Conservation (phyloP, 495 filamentous ascomycete species). For the Penicillium argentinense region DNA sequence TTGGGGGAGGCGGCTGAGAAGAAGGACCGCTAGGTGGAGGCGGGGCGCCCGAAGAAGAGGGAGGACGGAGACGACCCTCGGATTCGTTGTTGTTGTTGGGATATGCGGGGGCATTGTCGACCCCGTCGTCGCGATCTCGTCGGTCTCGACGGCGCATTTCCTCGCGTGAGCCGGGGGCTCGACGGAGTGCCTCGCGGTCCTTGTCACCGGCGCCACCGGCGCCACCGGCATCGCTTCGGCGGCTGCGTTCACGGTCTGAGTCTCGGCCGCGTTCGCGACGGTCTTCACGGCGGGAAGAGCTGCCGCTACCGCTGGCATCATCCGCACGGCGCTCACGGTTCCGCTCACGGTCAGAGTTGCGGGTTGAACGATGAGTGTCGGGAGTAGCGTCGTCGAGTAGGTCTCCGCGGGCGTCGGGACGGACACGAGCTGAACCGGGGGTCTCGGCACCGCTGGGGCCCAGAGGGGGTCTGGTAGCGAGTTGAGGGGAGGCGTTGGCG, state of each 20-base stretch:
- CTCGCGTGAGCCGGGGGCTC: conserved; percentile 37
- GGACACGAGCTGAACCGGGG: conserved; percentile 17
- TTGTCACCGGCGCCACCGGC: conserved; percentile 16
- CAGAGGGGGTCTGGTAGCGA: conserved; percentile 24
- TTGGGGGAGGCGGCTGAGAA: conserved; percentile 32
- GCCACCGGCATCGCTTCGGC: conserved; percentile 30
- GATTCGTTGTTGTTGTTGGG: conserved; percentile 25
- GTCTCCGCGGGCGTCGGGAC: conserved; percentile 30
- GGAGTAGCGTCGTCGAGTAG: conserved; percentile 32
- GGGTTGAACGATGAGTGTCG: conserved; percentile 28
- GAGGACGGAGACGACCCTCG: conserved; percentile 42
- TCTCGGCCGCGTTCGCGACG: conserved; percentile 35
- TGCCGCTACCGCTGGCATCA: conserved; percentile 24
- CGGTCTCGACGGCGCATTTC: conserved; percentile 45
- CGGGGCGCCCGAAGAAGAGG: conserved; percentile 38
- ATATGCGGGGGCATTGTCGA: too few relatives aligned
- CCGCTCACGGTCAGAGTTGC: conserved; percentile 24
- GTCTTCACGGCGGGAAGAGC: conserved; percentile 38
- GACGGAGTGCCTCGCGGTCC: conserved; percentile 32
- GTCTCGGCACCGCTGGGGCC: conserved; percentile 28
- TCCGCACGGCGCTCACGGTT: conserved; percentile 31
- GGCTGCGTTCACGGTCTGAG: conserved; percentile 41
- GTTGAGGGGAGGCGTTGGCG: conserved; percentile 32
- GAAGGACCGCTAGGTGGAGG: conserved; percentile 34
- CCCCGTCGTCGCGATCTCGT: conserved; percentile 31